These are phyloP conservation scores for Rhodotorula sp. DNA, from an alignment of 1,284 basidiomycete genomes.

Conservation along the genomic window DNA sequence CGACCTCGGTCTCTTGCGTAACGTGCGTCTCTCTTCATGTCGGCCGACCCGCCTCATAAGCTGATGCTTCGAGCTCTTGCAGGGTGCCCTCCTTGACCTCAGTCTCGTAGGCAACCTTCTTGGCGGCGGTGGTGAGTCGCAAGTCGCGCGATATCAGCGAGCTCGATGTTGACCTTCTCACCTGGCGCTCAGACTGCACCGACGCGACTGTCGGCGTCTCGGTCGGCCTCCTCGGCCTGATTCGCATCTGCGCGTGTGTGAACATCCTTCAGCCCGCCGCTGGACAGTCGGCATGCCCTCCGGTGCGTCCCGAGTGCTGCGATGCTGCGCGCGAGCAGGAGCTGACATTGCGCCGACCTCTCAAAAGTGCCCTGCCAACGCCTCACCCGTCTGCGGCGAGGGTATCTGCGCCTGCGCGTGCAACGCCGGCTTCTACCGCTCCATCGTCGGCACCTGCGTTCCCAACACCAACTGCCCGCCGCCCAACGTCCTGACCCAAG, in stretches of 20 bases:
- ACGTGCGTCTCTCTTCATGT: neutral
- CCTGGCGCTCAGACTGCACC: conserved; percentile 1
- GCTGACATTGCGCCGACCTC: neutral
- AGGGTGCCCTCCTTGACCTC: conserved; percentile 19
- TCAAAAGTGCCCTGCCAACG: conserved; percentile 18
- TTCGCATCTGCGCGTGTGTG: conserved; percentile 24
- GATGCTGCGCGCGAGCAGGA: neutral
- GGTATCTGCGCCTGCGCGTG: conserved; percentile 27
- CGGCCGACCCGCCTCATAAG: neutral
- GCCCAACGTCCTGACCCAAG: conserved; percentile 2
- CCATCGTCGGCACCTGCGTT: conserved; percentile 10
- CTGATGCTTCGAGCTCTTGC: neutral
- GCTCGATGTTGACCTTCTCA: neutral
- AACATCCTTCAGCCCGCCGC: conserved; percentile 10
- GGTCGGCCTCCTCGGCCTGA: conserved; percentile 10
- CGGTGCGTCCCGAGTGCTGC: neutral
- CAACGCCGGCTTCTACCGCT: conserved; percentile 17
- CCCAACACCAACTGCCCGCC: conserved; percentile 11
- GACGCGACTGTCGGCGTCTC: conserved; percentile 19
- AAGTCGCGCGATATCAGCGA: neutral
- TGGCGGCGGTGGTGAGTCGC: conserved; percentile 4
- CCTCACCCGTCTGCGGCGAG: conserved; percentile 18
- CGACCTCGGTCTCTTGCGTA: conserved; percentile 20
- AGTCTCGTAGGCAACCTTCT: conserved; percentile 15
- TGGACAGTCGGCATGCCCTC: conserved; percentile 1